A percentile compares a stretch with the other conserved stretches of the same genome.
These are phyloP conservation scores for Yamadazyma endophytica DNA, from an alignment of 805 yeast genomes.

Conservation along the genomic window DNA sequence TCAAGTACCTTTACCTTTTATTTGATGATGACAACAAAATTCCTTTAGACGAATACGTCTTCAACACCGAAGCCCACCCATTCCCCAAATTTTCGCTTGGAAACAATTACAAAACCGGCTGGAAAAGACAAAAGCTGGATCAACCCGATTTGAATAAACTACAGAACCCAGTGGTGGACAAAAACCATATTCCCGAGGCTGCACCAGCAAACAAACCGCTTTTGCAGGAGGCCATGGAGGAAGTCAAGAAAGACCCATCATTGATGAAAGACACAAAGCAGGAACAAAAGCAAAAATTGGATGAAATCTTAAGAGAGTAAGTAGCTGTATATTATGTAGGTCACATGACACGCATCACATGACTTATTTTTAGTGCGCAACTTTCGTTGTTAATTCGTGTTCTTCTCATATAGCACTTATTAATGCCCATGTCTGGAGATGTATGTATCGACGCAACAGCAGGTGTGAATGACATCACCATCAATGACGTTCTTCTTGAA, in stretches of 20 bases:
- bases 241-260: constrained; percentile 30
- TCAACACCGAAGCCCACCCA: constrained; percentile 93
- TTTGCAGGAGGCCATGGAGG: constrained; percentile 31
- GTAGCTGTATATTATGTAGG: no score
- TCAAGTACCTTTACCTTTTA: constrained; percentile 76
- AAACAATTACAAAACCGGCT: constrained; percentile 55
- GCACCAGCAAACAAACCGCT: constrained; percentile 38
- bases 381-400: no score
- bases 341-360: neutral
- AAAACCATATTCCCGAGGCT: constrained; percentile 34
- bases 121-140: constrained; percentile 36
- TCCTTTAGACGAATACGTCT: constrained; percentile 67
- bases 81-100: constrained; percentile 66
- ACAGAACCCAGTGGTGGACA: constrained; percentile 16
- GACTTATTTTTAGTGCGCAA: neutral
- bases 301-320: constrained; percentile 14
- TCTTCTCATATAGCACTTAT: no score
- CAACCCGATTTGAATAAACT: neutral
- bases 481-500: no score
- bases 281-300: constrained; percentile 21
- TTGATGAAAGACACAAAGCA: constrained; percentile 23
- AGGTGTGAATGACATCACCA: no score
- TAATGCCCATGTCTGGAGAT: constrained; percentile 12
- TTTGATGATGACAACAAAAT: constrained; percentile 65
- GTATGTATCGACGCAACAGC: constrained; percentile 15